These are phyloP conservation scores for Suillus subaureus DNA, from an alignment of 768 basidiomycete genomes.

Conservation along the genomic window DNA sequence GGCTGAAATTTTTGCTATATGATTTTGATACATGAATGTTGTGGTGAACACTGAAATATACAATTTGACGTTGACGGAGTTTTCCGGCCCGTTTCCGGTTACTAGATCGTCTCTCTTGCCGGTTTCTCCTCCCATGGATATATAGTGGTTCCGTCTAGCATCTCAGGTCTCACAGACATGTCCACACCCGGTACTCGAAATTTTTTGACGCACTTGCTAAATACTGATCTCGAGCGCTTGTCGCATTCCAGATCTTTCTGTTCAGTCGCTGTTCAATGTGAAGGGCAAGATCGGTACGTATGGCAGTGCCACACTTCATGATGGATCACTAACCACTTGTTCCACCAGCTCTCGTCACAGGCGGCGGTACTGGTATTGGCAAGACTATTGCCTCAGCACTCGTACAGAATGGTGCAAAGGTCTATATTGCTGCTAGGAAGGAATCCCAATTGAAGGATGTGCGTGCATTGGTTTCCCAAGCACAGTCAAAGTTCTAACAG, in stretches of 20 bases:
- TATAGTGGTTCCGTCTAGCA: neutral
- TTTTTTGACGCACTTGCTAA: neutral
- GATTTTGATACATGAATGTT: no score
- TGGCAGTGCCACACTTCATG: neutral
- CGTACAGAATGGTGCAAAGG: constrained; percentile 83
- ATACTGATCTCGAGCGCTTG: neutral
- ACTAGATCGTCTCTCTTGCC: neutral
- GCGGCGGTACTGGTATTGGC: constrained; percentile 83
- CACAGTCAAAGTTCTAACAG: neutral
- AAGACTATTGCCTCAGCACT: constrained; percentile 83
- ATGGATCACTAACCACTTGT: neutral
- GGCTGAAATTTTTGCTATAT: no score
- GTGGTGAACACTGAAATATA: no score
- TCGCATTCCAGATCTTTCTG: constrained; percentile 47
- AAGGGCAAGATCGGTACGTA: constrained; percentile 66
- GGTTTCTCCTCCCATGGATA: neutral
- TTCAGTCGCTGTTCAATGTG: constrained; percentile 62
- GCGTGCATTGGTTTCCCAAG: constrained; percentile 14
- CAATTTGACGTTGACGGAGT: neutral
- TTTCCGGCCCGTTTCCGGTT: neutral
- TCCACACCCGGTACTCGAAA: neutral
- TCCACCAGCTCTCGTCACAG: constrained; percentile 74
- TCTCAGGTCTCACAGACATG: neutral
- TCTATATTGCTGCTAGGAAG: constrained; percentile 89
- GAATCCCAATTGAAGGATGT: constrained; percentile 78